Base-by-base conservation (phyloP, 345 rosid species). In the Gossypium longicalyx region DNA sequence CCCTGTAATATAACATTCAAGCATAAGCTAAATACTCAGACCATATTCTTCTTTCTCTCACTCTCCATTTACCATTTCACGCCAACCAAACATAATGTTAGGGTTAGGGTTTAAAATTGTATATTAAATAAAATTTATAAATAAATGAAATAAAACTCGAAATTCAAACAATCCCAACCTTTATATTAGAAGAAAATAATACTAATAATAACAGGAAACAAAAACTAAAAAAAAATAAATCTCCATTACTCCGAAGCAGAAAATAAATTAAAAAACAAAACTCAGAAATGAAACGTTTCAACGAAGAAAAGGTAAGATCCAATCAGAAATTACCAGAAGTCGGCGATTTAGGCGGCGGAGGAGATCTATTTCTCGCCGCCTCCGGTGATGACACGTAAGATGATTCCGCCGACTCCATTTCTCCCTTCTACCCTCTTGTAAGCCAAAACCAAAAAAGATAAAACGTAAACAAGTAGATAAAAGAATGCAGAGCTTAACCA, bases 401-500 rank as follows among this genome's bases (percentile, higher is more conserved):
- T 57, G 96, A 89, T 79, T 91, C 99, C 43, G 91, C 91, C 61
- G 96, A 89, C 79, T 92, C 99, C 99, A 95, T 94, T 83, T 78
- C 49, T 71, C 58, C 56, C 73, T 63, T 4, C 34, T 22, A 38
- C 29, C 67, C 52, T 13, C 67, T 56, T 38, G 49, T 34, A 41
- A 64, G 38, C 54, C 53, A 58, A 59, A 22, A 58, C 49, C 64
- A 44, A 51, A 47, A 38, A 47, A 25, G 17, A 23, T 9, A 48
- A 25, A 72, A 44, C 41, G 15, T 44, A 16, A 7, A 56, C 3
- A 57, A 12, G 22, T n/a, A 38, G 8, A 47, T 8, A 12, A 72
- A 72, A 57, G 23, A 23, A 7, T 44, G 54, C 66, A 57, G 54
- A 72, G 65, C 47, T 72, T 49, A 41, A 72, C 16, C 13, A 72